Base-by-base conservation (phyloP, 768 basidiomycete species). In the Vararia minispora region DNA sequence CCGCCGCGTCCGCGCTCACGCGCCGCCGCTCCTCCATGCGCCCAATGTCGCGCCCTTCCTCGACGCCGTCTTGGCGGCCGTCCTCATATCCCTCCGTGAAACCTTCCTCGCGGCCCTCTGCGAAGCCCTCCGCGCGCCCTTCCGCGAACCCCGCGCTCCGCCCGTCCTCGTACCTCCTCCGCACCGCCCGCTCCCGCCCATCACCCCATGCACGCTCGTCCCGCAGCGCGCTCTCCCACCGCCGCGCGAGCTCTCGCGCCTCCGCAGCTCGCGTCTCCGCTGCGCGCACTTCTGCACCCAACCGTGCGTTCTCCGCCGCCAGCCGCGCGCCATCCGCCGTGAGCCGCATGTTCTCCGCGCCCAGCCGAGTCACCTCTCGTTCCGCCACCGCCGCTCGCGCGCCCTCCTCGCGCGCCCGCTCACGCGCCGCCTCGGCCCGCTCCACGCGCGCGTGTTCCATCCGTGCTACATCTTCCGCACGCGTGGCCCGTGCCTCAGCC, bases 311-410 rank as follows among this genome's bases (percentile, higher is more conserved):
- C 40, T 46, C 39, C 46, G 47, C 35, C 47, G 33, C 25, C 31
- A 28, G 21, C 42, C 6, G 3, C 47, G 44, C 24, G 42, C 40
- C 45, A 48, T 5, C 25, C 28, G 38, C 33, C 28, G 43, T 27
- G 5, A 44, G 44, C 8, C 47, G 37, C 29, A 48, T 23, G 32
- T 48, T n/a, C n/a, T n/a, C n/a, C 47, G 10, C 47, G 47, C 35
- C 46, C 47, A 10, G 39, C 28, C 8, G 47, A 42, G 23, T 48
- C 47, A 45, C 47, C 46, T 46, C 44, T 46, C 41, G 13, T 30
- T 41, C 4, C 47, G 44, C 35, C 43, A 42, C 20, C 38, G 46
- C 45, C 43, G 44, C 32, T 48, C 47, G n/a, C 33, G 47, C 47
- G 1, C 27, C 33, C 12, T 48, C 47, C 32, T 46, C 26, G 28